Base-by-base conservation (phyloP, 2,329 filamentous ascomycete genomes). In the Sclerotinia trifoliorum region DNA sequence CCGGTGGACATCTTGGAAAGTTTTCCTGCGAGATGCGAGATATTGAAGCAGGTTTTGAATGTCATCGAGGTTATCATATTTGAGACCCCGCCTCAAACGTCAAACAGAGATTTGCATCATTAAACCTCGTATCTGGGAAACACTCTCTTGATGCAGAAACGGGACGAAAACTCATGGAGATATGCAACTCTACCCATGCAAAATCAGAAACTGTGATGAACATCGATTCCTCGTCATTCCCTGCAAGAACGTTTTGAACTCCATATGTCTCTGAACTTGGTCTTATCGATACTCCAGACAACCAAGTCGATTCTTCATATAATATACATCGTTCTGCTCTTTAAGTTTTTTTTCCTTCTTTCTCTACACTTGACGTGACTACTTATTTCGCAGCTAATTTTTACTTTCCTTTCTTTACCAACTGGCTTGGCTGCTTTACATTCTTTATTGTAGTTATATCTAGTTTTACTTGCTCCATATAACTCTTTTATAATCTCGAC, bases 371-470 rank as follows among this genome's bases (percentile, higher is more conserved):
- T 71, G 74, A 75, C 73, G 75, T 73, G 72, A 78, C 72, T 76
- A 77, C 74, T 70, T 68, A 52, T 68, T 73, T 71, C 73, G 76
- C 77, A 78, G 76, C 76, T 77, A 75, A 77, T 75, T 72, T 71
- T 72, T 71, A 77, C 80, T 80, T 78, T 82, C 80, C 78, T 82
- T 83, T 77, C 80, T 76, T 76, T 73, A 77, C 82, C 81, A 82
- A 83, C 82, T 82, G 83, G 82, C 78, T 83, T 83, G 82, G 82
- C 80, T 81, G 80, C 80, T 32, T 79, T 82, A 79, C 81, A 80
- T 83, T 83, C 81, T 77, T 83, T 83, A 80, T 70, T 77, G 74
- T 76, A 76, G 74, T 76, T 75, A 73, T 75, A 66, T 70, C 70
- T 74, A 74, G 65, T 74, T 74, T 70, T 73, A 72, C 71, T 74